Conservation (phyloP, 176 grass and related monocot genomes). For the Eragrostis curvula region DNA sequence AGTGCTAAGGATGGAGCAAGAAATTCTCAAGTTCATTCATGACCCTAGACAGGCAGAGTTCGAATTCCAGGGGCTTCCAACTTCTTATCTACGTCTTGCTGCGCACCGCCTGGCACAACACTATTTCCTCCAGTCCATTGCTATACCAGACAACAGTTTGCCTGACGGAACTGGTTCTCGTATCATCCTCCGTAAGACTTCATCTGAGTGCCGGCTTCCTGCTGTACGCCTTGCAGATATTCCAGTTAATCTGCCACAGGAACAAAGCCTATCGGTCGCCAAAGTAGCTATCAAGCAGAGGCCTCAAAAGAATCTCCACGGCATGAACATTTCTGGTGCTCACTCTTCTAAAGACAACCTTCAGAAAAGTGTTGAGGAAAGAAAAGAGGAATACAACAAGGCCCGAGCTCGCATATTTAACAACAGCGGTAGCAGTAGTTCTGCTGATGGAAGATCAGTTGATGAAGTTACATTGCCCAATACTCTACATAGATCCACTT, state of each 20-base stretch:
- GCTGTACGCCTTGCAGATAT: slow-evolving; percentile 80
- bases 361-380: slow-evolving; percentile 95
- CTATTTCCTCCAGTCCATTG: slow-evolving; percentile 89
- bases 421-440: slow-evolving; percentile 40
- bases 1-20: slow-evolving; percentile 99
- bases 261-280: slow-evolving; percentile 51
- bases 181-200: slow-evolving; percentile 73
- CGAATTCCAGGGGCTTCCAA: slow-evolving; percentile 75
- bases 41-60: slow-evolving; percentile 65
- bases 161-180: slow-evolving; percentile 84
- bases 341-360: slow-evolving; percentile 65
- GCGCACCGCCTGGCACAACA: slow-evolving; percentile 91
- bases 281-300: slow-evolving; percentile 99
- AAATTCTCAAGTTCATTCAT: slow-evolving; percentile 81
- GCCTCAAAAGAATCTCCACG: slow-evolving; percentile 64
- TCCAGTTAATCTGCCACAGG: slow-evolving; percentile 76
- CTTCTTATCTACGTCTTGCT: slow-evolving; percentile 84
- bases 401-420: slow-evolving; percentile 97
- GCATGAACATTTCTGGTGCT: slow-evolving; percentile 27
- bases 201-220: slow-evolving; percentile 55
- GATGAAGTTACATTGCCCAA: slow-evolving; percentile 67
- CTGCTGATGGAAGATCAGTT: slow-evolving; percentile 51
- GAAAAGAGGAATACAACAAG: slow-evolving; percentile 98
- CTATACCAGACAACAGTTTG: slow-evolving; percentile 69
- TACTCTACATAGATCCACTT: slow-evolving; percentile 61